Conservation (phyloP, 2,329 filamentous ascomycete species). For the Ophiosphaerella herpotricha region DNA sequence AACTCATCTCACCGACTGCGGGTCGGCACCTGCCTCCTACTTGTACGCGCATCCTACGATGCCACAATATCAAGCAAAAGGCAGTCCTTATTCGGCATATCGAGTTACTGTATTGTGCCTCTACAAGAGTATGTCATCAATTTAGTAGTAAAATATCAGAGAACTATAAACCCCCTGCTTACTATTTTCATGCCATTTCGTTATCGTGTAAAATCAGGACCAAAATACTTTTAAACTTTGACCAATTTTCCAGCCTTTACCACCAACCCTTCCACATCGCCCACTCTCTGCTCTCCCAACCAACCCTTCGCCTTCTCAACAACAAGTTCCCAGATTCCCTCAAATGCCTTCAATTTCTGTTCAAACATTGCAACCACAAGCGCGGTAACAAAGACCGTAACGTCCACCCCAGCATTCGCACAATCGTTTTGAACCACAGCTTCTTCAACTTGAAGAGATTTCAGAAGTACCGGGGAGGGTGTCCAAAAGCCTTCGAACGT, state of each 20-base stretch:
- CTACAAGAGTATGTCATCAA: no score
- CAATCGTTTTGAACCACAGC: neutral
- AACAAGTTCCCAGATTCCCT: conserved; percentile 68
- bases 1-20: no score
- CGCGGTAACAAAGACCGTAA: conserved; percentile 39
- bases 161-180: no score
- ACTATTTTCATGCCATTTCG: no score
- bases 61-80: no score
- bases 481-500: conserved; percentile 61
- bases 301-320: conserved; percentile 62
- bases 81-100: no score
- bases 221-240: neutral
- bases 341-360: conserved; percentile 48
- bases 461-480: conserved; percentile 36
- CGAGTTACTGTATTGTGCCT: no score
- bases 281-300: conserved; percentile 16
- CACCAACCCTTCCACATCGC: conserved; percentile 4
- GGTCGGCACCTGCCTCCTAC: no score
- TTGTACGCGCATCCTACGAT: no score
- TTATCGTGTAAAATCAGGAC: no score
- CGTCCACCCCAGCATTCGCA: conserved; percentile 9
- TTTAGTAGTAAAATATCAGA: no score
- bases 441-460: conserved; percentile 14
- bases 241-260: conserved; percentile 2
- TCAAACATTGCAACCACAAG: conserved; percentile 58